A percentile compares a stretch with the other conserved stretches of the same genome.
These are phyloP conservation scores for Cutaneotrichosporon sp. DNA, from an alignment of 1,284 basidiomycete genomes.

Conservation along the genomic window DNA sequence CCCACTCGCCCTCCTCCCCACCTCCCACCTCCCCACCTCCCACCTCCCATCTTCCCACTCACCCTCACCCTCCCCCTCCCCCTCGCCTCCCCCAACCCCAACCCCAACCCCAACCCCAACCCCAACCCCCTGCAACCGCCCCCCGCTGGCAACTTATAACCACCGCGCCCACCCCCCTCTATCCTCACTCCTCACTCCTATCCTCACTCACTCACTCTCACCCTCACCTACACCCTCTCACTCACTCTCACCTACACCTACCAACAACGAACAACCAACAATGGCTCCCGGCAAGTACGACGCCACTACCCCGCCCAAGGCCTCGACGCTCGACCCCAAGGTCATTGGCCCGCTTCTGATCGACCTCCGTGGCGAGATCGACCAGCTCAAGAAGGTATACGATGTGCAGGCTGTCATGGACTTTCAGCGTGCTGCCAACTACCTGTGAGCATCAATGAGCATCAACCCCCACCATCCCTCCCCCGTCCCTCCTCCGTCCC, in stretches of 20 bases:
- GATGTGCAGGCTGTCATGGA: constrained; percentile 53
- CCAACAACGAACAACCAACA: constrained; percentile 7
- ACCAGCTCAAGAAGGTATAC: constrained; percentile 20
- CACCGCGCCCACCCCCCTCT: no score
- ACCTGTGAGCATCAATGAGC: constrained; percentile 47
- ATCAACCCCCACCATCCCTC: no score
- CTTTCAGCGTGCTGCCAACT: constrained; percentile 53
- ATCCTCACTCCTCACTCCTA: not conserved
- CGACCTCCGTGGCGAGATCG: constrained; percentile 45
- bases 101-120: no score
- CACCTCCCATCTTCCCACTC: no score
- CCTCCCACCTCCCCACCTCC: no score
- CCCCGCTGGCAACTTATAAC: no score
- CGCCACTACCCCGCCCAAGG: constrained; percentile 48
- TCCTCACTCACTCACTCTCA: no score
- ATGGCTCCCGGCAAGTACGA: constrained; percentile 32
- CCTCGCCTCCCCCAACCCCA: no score
- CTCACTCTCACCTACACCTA: not conserved
- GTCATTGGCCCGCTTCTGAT: constrained; percentile 50
- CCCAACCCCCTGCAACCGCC: not conserved
- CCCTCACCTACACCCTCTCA: constrained; percentile 1
- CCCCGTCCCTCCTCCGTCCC: no score
- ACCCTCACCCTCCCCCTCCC: no score
- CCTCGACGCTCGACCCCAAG: constrained; percentile 44
- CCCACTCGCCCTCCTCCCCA: no score